These are phyloP conservation scores for Globisporangium canariense DNA, from an alignment of 352 stramenopile species.

Conservation along the genomic window DNA sequence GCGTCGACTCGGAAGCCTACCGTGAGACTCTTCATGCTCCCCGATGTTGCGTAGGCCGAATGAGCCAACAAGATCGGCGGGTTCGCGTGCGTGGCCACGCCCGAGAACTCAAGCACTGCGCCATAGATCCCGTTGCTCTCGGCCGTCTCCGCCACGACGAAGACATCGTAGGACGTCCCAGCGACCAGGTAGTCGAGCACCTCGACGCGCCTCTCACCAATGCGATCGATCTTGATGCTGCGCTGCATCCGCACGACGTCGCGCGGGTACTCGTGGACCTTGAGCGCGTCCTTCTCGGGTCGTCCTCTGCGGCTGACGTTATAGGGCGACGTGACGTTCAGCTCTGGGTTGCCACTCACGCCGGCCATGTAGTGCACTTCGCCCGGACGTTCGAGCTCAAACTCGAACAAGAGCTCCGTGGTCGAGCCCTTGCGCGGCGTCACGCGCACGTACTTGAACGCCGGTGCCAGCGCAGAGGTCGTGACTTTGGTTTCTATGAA, in stretches of 20 bases:
- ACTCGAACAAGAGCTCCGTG: slow-evolving; percentile 60
- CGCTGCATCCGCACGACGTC: slow-evolving; percentile 56
- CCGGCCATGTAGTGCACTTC: slow-evolving; percentile 78
- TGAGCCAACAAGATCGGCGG: slow-evolving; percentile 67
- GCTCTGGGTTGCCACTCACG: slow-evolving; percentile 47
- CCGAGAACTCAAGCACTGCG: slow-evolving; percentile 32
- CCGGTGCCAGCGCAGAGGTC: slow-evolving; percentile 43
- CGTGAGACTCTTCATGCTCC: slow-evolving; percentile 38
- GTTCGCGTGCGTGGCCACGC: slow-evolving; percentile 58
- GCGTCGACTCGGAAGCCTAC: slow-evolving; percentile 65
- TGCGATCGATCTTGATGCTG: slow-evolving; percentile 33
- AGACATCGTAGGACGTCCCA: slow-evolving; percentile 63
- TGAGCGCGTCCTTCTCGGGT: slow-evolving; percentile 25
- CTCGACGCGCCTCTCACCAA: slow-evolving; percentile 33
- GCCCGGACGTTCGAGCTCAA: slow-evolving; percentile 51
- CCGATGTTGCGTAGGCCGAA: slow-evolving; percentile 55
- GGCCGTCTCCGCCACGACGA: slow-evolving; percentile 47
- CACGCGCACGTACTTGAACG: slow-evolving; percentile 40
- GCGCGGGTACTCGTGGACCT: slow-evolving; percentile 53
- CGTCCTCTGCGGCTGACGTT: slow-evolving; percentile 69
- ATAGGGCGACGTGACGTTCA: slow-evolving; percentile 68
- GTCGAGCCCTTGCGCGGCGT: slow-evolving; percentile 65
- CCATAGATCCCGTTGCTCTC: slow-evolving; percentile 64
- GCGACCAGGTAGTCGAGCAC: slow-evolving; percentile 59
- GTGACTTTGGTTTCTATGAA: slow-evolving; percentile 37